Percentiles rank a stretch among this genome's conserved stretches.
phyloP scores from a whole-genome alignment of 2,329 filamentous ascomycete genomes.

The Daldinia sp. region DNA sequence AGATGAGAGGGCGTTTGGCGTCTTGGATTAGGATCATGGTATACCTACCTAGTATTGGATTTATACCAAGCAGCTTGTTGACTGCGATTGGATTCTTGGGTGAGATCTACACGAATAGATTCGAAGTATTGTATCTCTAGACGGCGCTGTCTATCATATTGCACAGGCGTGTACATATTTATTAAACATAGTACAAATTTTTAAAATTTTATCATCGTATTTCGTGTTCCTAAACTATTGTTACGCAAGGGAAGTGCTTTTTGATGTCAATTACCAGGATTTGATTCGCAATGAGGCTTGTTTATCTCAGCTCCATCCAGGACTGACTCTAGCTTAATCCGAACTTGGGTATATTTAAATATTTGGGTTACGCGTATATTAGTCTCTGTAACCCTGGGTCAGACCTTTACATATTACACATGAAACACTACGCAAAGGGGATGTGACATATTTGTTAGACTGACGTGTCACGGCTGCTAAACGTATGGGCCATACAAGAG shows the following conservation, averaged over 20 bases:
- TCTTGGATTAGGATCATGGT: not conserved
- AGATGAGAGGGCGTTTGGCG: slow-evolving; percentile 1
- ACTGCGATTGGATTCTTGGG: not conserved
- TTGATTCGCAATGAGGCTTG: not conserved
- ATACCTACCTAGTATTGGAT: not conserved
- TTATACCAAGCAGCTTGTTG: not conserved
- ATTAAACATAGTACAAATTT: not conserved
- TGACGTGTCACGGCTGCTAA: not conserved
- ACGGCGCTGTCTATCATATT: not conserved
- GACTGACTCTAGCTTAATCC: too few relatives aligned
- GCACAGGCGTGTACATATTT: not conserved
- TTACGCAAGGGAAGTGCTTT: not conserved
- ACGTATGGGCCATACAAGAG: too few relatives aligned
- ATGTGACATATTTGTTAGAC: not conserved
- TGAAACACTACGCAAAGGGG: not conserved
- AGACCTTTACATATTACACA: too few relatives aligned
- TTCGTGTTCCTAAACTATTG: not conserved
- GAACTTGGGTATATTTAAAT: too few relatives aligned
- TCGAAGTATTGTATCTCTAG: not conserved
- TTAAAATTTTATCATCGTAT: not conserved
- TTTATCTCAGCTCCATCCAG: not conserved
- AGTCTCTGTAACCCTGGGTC: not conserved
- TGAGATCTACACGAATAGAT: not conserved
- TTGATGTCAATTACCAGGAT: not conserved
- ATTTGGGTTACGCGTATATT: not conserved